Percentiles rank a stretch among this genome's conserved stretches.
phyloP scores from a whole-genome alignment of 139 green algal genomes.

The Chlorella vulgaris region DNA sequence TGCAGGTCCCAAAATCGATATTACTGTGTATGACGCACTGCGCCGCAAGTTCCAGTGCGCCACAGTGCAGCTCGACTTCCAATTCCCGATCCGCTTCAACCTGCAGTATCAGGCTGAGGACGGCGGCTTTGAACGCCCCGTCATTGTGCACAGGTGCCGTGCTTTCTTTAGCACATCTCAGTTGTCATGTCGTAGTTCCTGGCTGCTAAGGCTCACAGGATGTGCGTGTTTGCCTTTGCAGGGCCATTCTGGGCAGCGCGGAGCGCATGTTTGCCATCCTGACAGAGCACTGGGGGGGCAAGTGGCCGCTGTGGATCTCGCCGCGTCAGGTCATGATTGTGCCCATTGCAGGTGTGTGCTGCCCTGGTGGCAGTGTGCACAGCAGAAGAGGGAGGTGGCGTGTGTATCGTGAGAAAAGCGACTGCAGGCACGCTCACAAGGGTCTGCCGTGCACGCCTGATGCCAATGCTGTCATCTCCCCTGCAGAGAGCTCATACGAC shows the following conservation, averaged over 20 bases:
- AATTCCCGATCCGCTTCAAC: constrained; percentile 93
- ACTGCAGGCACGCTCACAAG: no score
- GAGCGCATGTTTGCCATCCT: constrained; percentile 99
- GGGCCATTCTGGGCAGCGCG: constrained; percentile 57
- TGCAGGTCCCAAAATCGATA: constrained; percentile 96
- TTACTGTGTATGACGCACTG: constrained; percentile 90
- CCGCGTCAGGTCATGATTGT: constrained; percentile 98
- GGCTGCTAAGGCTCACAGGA: no score
- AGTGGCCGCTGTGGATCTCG: constrained; percentile 98
- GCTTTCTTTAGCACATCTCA: no score
- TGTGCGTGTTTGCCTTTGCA: neutral
- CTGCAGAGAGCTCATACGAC: constrained; percentile 59
- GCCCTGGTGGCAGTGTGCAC: no score
- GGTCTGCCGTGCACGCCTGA: no score
- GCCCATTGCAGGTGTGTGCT: constrained; percentile 74
- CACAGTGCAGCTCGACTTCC: constrained; percentile 99
- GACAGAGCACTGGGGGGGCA: constrained; percentile 97
- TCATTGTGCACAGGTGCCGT: constrained; percentile 94
- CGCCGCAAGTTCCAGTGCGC: constrained; percentile 98
- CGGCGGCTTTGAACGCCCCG: constrained; percentile 69
- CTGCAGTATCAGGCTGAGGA: constrained; percentile 79
- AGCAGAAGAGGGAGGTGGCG: no score
- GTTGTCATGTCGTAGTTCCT: neutral
- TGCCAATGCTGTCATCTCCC: neutral
- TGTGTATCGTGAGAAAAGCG: no score